Evolutionary conservation across 75 land plant species (phyloP), one percentile per base, ranked within the genome.

Genomic region (Pinus tabuliformis): DNA sequence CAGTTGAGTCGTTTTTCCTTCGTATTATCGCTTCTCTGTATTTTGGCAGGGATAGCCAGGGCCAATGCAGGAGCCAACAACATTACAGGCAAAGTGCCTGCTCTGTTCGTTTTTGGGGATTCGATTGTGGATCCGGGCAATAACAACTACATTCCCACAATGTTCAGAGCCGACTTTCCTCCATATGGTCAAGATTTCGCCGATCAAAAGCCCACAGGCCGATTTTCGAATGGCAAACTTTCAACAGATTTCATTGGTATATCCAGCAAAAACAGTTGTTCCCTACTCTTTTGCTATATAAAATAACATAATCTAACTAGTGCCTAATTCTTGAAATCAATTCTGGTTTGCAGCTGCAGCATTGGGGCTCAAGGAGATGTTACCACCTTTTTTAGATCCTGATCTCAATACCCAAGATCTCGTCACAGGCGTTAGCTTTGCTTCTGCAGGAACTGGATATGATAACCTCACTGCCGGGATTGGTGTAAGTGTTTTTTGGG

Each of bases 391-490:
- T 49, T 45, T 85, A 80, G 62, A 72, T 63, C 78, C 87, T 6
- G 28, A 49, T n/a, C 85, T 79, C 5, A 68, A 63, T 4, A 81
- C 77, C 22, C 59, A 42, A 3, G 77, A 74, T 5, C 70, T 85
- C 9, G 54, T 75, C 37, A 78, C 73, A 4, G 87, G 87, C 45
- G 65, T 85, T 13, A 85, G 78, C 56, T 82, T 83, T 49, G 87
- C 87, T 17, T 78, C 85, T 3, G 74, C 85, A 58, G 87, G 74
- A 5, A 74, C 81, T 13, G 87, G 87, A 4, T 82, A 77, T 59
- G 49, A 75, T 71, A 45, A 45, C 52, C 52, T 45, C 52, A 45
- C 52, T 8, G 52, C 52, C 11, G 52, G 7, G 52, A 8, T 7
- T 45, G 52, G 2, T 45, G 52, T 45, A 45, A 45, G 52, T 45